Percentiles rank a stretch among this genome's conserved stretches.
Conservation (phyloP, 2,329 filamentous ascomycete genomes). For the Fusarium albosuccineum region DNA sequence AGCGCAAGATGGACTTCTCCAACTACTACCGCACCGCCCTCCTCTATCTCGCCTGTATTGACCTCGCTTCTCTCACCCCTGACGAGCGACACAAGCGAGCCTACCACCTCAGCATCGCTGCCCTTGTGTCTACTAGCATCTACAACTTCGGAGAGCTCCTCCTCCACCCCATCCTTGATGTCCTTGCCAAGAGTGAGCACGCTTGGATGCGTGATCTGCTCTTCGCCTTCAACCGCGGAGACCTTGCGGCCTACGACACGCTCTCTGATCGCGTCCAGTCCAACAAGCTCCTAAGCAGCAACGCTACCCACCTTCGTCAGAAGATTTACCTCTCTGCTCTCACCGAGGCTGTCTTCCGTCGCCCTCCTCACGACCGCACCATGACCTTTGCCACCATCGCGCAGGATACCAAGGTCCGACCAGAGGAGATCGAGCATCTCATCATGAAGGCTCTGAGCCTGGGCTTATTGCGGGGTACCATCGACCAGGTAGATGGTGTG, state of each 20-base stretch:
- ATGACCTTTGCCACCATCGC: conserved; percentile 93
- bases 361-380: conserved; percentile 93
- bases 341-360: conserved; percentile 95
- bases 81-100: conserved; percentile 85
- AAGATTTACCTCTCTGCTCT: conserved; percentile 98
- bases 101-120: conserved; percentile 92
- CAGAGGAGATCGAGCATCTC: conserved; percentile 94
- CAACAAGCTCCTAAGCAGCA: conserved; percentile 82
- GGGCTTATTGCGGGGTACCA: conserved; percentile 88
- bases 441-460: conserved; percentile 99
- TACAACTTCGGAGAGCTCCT: conserved; percentile 99
- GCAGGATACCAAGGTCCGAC: conserved; percentile 90
- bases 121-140: conserved; percentile 92
- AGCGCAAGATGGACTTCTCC: conserved; percentile 88
- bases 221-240: conserved; percentile 96
- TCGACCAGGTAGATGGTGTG: conserved; percentile 95
- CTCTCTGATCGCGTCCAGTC: conserved; percentile 84
- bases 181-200: conserved; percentile 76
- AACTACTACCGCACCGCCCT: conserved; percentile 98
- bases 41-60: conserved; percentile 96
- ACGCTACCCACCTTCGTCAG: conserved; percentile 88
- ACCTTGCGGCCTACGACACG: conserved; percentile 87
- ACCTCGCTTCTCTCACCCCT: conserved; percentile 79
- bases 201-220: conserved; percentile 95
- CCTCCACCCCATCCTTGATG: conserved; percentile 93